phyloP scores from a whole-genome alignment of 768 basidiomycete genomes.

The Ramaria sp. region DNA sequence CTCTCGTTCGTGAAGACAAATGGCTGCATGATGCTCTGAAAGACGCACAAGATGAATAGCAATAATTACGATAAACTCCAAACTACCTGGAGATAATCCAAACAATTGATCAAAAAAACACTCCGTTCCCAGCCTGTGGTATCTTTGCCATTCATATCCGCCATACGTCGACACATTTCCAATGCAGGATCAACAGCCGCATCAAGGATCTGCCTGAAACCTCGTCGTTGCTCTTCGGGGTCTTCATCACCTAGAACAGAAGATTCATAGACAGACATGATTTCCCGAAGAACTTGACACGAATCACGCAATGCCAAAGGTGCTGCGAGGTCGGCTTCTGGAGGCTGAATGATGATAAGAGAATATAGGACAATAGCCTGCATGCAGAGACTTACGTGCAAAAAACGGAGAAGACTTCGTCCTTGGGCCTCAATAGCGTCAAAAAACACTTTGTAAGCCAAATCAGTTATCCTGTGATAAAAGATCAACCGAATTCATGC shows the following conservation, averaged over 20 bases:
- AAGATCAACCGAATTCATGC: background rate
- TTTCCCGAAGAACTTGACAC: slow-evolving; percentile 72
- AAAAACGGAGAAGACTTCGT: slow-evolving; percentile 38
- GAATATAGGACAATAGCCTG: background rate
- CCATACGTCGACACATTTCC: slow-evolving; percentile 57
- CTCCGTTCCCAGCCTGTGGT: slow-evolving; percentile 61
- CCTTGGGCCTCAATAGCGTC: slow-evolving; percentile 82
- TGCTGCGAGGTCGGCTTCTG: slow-evolving; percentile 55
- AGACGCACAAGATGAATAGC: background rate
- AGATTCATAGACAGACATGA: slow-evolving; percentile 81
- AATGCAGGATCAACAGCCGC: slow-evolving; percentile 79
- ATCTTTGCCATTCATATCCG: slow-evolving; percentile 29
- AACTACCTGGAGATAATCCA: slow-evolving; percentile 70
- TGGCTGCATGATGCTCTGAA: slow-evolving; percentile 51
- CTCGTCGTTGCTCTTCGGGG: slow-evolving; percentile 21
- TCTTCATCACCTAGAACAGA: slow-evolving; percentile 66
- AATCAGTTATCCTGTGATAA: slow-evolving; percentile 55
- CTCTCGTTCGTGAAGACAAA: slow-evolving; percentile 61
- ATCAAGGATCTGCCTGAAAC: slow-evolving; percentile 67
- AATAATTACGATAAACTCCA: background rate
- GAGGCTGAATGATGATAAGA: slow-evolving; percentile 17
- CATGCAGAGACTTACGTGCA: slow-evolving; percentile 25
- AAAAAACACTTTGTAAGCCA: slow-evolving; percentile 77
- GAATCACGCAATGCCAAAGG: slow-evolving; percentile 76
- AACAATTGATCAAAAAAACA: slow-evolving; percentile 79